These are phyloP conservation scores for Cystofilobasidium macerans DNA, from an alignment of 768 basidiomycete genomes.

Conservation along the genomic window DNA sequence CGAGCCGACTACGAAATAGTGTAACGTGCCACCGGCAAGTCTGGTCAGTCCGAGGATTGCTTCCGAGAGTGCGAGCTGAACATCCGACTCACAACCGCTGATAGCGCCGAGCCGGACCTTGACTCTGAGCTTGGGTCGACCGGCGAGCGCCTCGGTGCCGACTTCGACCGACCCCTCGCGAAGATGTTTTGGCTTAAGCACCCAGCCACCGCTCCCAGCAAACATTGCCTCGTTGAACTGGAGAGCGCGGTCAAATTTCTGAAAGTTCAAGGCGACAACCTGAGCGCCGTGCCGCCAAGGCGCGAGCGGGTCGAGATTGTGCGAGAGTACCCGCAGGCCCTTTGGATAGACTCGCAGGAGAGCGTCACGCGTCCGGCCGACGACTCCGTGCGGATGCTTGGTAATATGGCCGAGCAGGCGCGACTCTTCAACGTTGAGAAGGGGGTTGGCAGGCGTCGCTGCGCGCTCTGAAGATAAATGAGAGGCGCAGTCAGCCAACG, in stretches of 20 bases:
- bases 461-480: not conserved
- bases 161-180: slow-evolving; percentile 7
- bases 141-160: not conserved
- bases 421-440: slow-evolving; percentile 56
- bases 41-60: not conserved
- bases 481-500: too few species aligned
- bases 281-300: slow-evolving; percentile 23
- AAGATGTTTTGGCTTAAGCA: slow-evolving; percentile 43
- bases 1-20: not conserved
- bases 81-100: not conserved
- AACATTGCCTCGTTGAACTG: slow-evolving; percentile 56
- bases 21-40: not conserved
- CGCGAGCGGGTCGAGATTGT: slow-evolving; percentile 20
- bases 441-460: slow-evolving; percentile 39
- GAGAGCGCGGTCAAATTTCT: slow-evolving; percentile 39
- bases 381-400: not conserved
- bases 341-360: slow-evolving; percentile 11
- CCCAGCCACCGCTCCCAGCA: slow-evolving; percentile 49
- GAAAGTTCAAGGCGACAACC: slow-evolving; percentile 21
- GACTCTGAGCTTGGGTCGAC: too few species aligned
- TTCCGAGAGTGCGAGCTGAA: not conserved
- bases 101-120: too few species aligned
- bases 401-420: slow-evolving; percentile 40
- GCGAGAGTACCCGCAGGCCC: slow-evolving; percentile 16
- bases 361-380: not conserved